Evolutionary conservation across 306 rosid genomes (phyloP), one percentile per base, ranked within the genome.

Genomic region (Rosa multiflora): DNA sequence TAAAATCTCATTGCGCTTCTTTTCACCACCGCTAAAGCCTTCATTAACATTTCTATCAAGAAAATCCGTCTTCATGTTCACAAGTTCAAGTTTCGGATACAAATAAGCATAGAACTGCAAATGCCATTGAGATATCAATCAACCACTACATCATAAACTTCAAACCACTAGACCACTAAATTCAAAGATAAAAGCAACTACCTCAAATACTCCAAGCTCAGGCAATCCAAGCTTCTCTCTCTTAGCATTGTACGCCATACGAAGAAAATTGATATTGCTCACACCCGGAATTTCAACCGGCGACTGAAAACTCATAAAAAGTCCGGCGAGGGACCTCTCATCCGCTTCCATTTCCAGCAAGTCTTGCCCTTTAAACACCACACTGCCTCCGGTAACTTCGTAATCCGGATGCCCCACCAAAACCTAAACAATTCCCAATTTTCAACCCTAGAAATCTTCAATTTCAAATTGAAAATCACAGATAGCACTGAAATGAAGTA

Each of bases 21-120:
- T 83, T 79, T 95, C 99, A 59, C 99, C 99, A 51, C 99, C 99
- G 78, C 99, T 95, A 79, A 95, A 95, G 75, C 99, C 98, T 89
- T 92, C 91, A 75, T 95, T 95, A 35, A 95, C 99, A 87, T 91
- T 95, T 82, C 99, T 88, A 79, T 95, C 90, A 20, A 92, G 95
- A 83, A 95, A 95, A 76, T 88, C 98, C 11, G 91, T 83, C 89
- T 91, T 95, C 97, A 92, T 95, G 84, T 92, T 92, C 72, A 95
- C 97, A 83, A 95, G 88, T 75, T 87, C 86, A 72, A 92, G 91
- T 78, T 95, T 92, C 51, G 96, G 97, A 83, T 86, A 89, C 49
- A 95, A 73, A 80, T 90, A 90, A 52, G 91, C 80, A 77, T 91
- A 88, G 84, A 88, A 91, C 99, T 95, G 90, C 91, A 88, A 79